Conservation (phyloP, 2,329 filamentous ascomycete genomes). For the Neobulgaria alba region DNA sequence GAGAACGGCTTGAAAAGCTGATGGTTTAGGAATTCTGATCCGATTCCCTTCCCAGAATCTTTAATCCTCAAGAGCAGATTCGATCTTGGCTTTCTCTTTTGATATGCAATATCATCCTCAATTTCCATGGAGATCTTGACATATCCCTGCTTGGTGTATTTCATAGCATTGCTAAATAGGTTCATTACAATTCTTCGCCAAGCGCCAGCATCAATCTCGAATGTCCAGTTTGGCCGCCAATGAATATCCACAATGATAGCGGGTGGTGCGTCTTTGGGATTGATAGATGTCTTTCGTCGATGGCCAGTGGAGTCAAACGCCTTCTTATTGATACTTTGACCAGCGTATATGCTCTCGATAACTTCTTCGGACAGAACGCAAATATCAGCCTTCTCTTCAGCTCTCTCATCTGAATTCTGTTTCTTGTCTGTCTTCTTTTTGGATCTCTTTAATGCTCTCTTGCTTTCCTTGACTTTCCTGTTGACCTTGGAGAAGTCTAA, state of each 20-base stretch:
- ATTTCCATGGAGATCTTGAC: conserved; percentile 36
- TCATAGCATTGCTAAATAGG: conserved; percentile 52
- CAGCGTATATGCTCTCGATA: conserved; percentile 25
- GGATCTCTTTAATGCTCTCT: conserved; percentile 13
- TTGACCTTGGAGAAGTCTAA: conserved; percentile 49
- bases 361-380: conserved; percentile 26
- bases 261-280: conserved; percentile 21
- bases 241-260: conserved; percentile 45
- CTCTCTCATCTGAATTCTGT: conserved; percentile 11
- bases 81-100: conserved; percentile 10
- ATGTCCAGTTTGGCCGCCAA: conserved; percentile 40
- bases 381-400: conserved; percentile 21
- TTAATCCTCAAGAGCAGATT: conserved; percentile 38
- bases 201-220: conserved; percentile 46
- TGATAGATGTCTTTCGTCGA: conserved; percentile 9
- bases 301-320: conserved; percentile 18
- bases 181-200: conserved; percentile 49
- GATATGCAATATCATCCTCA: conserved; percentile 15
- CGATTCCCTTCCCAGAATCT: conserved; percentile 59
- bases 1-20: conserved; percentile 53
- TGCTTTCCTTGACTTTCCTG: conserved; percentile 23
- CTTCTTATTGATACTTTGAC: conserved; percentile 19
- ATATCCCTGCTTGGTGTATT: conserved; percentile 47
- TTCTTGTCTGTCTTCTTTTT: conserved; percentile 6
- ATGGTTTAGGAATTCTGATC: conserved; percentile 49